Base-by-base conservation (phyloP, 805 yeast species). In the Diddensiella santjacobensis region DNA sequence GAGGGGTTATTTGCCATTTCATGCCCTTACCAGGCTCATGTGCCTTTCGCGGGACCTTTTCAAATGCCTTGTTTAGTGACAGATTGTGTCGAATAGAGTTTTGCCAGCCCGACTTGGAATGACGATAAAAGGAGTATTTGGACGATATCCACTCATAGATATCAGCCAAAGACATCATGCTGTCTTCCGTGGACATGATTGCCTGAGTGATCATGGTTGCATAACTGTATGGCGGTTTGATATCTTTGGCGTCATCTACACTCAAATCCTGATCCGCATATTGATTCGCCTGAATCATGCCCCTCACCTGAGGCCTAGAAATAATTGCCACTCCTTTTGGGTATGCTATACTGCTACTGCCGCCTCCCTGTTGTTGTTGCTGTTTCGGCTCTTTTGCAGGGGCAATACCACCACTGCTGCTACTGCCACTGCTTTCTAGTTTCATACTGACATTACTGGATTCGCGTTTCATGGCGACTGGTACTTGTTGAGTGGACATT, bases 161-260 rank as follows among this genome's bases (percentile, higher is more conserved):
- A 61, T 93, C 97, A 1, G 95, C 79, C 58, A 93, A 69, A 11
- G 96, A 86, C 73, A 91, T 75, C 38, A 87, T 87, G 38, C 95
- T 96, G 51, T 90, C 96, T 1, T 78, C 76, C 47, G 88, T 86
- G 4, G 96, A 87, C 56, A 93, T 69, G 22, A 93, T 93, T 0
- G 98, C 96, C 65, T 93, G 97, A 2, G 99, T 89, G 57, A 93
- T 93, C 97, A 93, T 90, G 1, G 97, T 91, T 0, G 99, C 98
- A 64, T 93, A 93, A 15, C 95, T 84, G 64, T 84, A 93, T 2
- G 98, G 98, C 2, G 99, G 99, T 67, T 93, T 93, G 57, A 90
- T 82, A 63, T 91, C 95, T 61, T 84, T 87, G 44, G 95, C 81
- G 53, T 89, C 96, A 64, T 91, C 98, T 52, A 77, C 76, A n/a